phyloP scores from a whole-genome alignment of 176 grass and related monocot species.

The Urochloa ruziziensis region DNA sequence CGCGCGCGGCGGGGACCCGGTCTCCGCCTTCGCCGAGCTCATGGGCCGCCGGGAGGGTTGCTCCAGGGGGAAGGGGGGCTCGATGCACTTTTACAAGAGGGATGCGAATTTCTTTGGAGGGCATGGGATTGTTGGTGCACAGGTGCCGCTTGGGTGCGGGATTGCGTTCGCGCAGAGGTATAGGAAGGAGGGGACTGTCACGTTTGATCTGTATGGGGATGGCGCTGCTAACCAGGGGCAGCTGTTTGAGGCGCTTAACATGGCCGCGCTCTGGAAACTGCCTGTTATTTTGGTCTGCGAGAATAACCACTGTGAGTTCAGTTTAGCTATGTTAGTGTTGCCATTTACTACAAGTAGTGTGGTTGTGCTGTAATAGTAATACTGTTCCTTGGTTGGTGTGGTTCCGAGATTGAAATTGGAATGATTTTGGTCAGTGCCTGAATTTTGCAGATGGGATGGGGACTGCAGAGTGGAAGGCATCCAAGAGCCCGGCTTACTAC shows the following conservation, averaged over 20 bases:
- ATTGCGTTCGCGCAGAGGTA: conserved; percentile 86
- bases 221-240: conserved; percentile 92
- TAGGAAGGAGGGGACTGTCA: conserved; percentile 69
- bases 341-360: too few species aligned
- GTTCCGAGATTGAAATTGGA: neutral
- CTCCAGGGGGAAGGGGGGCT: conserved; percentile 77
- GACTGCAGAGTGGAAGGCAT: conserved; percentile 81
- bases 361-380: neutral
- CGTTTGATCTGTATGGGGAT: conserved; percentile 75
- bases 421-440: neutral
- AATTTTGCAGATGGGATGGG: conserved; percentile 88
- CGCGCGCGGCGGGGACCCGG: conserved; percentile 54
- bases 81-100: conserved; percentile 96
- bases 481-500: conserved; percentile 84
- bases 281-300: conserved; percentile 89
- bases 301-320: conserved; percentile 86
- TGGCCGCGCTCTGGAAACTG: conserved; percentile 89
- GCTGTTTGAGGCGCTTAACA: conserved; percentile 97
- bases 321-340: neutral
- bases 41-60: conserved; percentile 74
- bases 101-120: conserved; percentile 77
- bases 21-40: conserved; percentile 75
- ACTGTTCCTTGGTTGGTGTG: neutral
- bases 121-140: conserved; percentile 85
- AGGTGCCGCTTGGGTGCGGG: conserved; percentile 76